Conservation (phyloP, 2,329 filamentous ascomycete species). For the Akanthomyces uredinophilus region DNA sequence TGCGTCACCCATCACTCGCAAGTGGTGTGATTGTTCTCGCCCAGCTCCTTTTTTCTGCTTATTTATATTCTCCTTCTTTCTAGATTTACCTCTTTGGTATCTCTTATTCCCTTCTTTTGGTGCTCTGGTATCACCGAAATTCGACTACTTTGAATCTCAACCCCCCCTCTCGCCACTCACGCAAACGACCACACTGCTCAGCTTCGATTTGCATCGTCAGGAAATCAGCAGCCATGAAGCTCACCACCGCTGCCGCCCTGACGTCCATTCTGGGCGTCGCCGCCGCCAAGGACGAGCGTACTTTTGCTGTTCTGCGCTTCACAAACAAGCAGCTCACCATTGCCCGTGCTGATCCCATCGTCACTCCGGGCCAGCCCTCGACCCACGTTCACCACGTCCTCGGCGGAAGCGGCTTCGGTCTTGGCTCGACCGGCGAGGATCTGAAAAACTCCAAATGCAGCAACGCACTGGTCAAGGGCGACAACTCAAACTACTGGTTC, state of each 20-base stretch:
- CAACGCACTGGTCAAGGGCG: slow-evolving; percentile 62
- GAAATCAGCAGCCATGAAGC: slow-evolving; percentile 30
- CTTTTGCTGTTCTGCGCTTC: slow-evolving; percentile 67
- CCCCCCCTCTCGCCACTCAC: not conserved
- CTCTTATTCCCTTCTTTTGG: not conserved
- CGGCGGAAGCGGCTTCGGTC: slow-evolving; percentile 63
- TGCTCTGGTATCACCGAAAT: slow-evolving; percentile 13
- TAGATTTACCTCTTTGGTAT: not conserved
- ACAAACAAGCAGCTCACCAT: slow-evolving; percentile 59
- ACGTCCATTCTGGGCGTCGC: slow-evolving; percentile 35
- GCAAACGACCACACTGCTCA: not conserved
- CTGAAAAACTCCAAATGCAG: slow-evolving; percentile 61
- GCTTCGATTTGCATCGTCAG: not conserved
- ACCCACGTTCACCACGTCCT: slow-evolving; percentile 66
- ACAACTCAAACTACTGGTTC: slow-evolving; percentile 74
- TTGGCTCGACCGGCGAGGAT: slow-evolving; percentile 55
- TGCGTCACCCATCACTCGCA: slow-evolving; percentile 14
- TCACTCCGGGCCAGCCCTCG: slow-evolving; percentile 54
- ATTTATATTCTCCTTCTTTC: slow-evolving; percentile 1
- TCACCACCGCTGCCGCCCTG: slow-evolving; percentile 26
- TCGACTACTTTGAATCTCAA: not conserved
- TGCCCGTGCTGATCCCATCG: slow-evolving; percentile 62
- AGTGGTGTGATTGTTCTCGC: slow-evolving; percentile 14
- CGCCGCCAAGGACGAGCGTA: slow-evolving; percentile 42
- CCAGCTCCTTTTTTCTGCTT: slow-evolving; percentile 10